Percentiles rank a stretch among this genome's conserved stretches.
Evolutionary conservation across 73 alveolate species (phyloP).

Genomic region (Stentor roeselii): DNA sequence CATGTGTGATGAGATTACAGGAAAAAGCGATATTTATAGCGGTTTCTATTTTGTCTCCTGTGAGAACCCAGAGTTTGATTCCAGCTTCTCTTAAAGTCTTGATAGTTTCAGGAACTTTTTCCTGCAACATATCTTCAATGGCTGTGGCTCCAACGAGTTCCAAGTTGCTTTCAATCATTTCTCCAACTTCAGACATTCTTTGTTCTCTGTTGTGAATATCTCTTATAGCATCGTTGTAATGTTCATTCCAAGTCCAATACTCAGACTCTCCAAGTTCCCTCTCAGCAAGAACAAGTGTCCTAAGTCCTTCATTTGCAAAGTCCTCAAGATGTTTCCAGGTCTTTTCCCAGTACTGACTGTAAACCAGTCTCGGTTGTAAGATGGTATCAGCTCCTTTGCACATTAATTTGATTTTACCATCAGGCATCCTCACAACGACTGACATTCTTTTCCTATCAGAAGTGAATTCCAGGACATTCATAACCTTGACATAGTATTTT

Average conservation of each 20-base stretch:
- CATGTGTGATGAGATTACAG: too few species aligned
- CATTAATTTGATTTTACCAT: slow-evolving; percentile 39
- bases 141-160: slow-evolving; percentile 89
- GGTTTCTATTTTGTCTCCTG: slow-evolving; percentile 86
- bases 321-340: too few species aligned
- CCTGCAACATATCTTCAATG: slow-evolving; percentile 85
- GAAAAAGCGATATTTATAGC: slow-evolving; percentile 75
- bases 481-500: too few species aligned
- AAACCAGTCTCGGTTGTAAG: slow-evolving; percentile 67
- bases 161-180: slow-evolving; percentile 72
- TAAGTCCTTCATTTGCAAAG: slow-evolving; percentile 83
- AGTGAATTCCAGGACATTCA: slow-evolving; percentile 79
- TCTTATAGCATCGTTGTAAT: slow-evolving; percentile 62
- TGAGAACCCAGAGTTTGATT: slow-evolving; percentile 20
- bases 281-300: slow-evolving; percentile 85
- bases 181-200: slow-evolving; percentile 48
- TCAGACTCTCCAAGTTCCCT: slow-evolving; percentile 43
- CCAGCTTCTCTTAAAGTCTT: slow-evolving; percentile 35
- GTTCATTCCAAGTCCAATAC: slow-evolving; percentile 57
- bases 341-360: slow-evolving; percentile 31
- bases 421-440: slow-evolving; percentile 68
- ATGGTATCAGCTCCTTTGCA: slow-evolving; percentile 95
- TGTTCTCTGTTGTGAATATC: slow-evolving; percentile 69
- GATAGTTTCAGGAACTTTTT: slow-evolving; percentile 87
- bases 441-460: slow-evolving; percentile 83